phyloP scores from a whole-genome alignment of 176 grass and related monocot species.

The Carex cristatella region DNA sequence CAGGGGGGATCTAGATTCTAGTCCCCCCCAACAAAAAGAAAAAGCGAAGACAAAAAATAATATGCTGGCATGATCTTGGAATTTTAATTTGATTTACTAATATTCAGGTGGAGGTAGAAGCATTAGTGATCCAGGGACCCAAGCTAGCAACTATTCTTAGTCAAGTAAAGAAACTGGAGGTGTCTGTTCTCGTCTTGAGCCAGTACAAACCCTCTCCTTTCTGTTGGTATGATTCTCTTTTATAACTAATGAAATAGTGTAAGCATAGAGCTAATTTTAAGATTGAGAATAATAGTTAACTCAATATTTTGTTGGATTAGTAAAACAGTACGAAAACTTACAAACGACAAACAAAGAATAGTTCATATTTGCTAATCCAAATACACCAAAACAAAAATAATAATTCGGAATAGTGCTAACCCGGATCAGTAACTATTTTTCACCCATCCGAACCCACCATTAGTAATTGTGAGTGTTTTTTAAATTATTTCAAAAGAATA shows the following conservation, averaged over 20 bases:
- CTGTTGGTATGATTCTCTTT: conserved; percentile 40
- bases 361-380: no score
- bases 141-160: conserved; percentile 61
- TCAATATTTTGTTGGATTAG: no score
- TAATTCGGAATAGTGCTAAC: no score
- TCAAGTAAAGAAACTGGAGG: conserved; percentile 83
- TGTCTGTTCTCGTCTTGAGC: conserved; percentile 65
- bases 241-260: no score
- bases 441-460: no score
- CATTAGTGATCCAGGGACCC: conserved; percentile 67
- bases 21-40: neutral
- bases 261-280: no score
- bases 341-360: no score
- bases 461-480: neutral
- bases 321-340: no score
- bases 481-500: no score
- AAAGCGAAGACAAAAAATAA: neutral
- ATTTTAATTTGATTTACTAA: conserved; percentile 15
- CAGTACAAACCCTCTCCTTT: conserved; percentile 48
- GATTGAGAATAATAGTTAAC: no score
- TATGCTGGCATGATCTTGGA: neutral
- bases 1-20: neutral
- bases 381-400: no score
- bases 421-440: no score
- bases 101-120: conserved; percentile 75